phyloP scores from a whole-genome alignment of 305 asterid species.

The Fraxinus albicans region DNA sequence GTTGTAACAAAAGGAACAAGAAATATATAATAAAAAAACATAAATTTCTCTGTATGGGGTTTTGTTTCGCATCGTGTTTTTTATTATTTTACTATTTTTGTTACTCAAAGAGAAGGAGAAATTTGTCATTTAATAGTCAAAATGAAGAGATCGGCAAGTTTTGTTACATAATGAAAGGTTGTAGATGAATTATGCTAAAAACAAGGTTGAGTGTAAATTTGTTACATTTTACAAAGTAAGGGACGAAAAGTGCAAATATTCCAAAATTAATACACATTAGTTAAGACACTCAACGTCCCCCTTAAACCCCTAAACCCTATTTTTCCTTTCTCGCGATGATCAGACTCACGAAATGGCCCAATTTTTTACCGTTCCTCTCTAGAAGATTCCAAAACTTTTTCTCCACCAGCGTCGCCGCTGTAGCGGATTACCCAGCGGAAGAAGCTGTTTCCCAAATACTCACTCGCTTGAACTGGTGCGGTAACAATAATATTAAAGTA shows the following conservation, averaged over 20 bases:
- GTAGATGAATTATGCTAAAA: background rate
- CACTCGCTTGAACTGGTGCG: conserved; percentile 32
- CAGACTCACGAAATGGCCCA: conserved; percentile 34
- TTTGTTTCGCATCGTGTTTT: background rate
- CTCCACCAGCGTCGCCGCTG: conserved; percentile 33
- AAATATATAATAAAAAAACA: background rate
- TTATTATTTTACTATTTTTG: background rate
- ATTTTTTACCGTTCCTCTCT: conserved; percentile 28
- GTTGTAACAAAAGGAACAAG: background rate
- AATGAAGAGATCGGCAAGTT: background rate
- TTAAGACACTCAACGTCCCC: background rate
- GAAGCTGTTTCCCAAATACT: conserved; percentile 41
- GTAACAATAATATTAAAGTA: conserved; percentile 20
- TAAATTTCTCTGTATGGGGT: background rate
- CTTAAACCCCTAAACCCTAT: conserved; percentile 27
- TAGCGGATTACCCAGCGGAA: conserved; percentile 26
- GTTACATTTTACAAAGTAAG: background rate
- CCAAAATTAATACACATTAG: background rate
- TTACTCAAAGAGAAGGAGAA: background rate
- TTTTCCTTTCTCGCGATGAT: conserved; percentile 26
- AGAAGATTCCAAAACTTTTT: conserved; percentile 17
- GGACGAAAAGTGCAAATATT: background rate
- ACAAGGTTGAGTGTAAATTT: background rate
- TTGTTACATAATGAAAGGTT: background rate
- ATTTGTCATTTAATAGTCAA: background rate